phyloP scores from a whole-genome alignment of 208 protist species.

The Leishmania tropica region DNA sequence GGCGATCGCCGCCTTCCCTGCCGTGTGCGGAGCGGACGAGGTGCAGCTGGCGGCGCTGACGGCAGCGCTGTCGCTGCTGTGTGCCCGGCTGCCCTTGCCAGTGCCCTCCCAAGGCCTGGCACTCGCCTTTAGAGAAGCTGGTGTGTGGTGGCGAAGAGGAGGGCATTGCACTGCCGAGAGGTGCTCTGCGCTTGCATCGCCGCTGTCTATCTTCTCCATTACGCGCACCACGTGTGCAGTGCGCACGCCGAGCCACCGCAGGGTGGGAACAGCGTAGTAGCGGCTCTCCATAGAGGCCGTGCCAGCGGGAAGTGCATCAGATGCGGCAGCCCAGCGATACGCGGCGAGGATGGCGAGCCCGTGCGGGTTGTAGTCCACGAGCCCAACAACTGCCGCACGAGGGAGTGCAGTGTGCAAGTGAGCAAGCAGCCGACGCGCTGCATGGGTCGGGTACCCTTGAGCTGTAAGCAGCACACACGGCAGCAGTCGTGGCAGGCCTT shows the following conservation, averaged over 20 bases:
- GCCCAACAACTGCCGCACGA: slow-evolving; percentile 60
- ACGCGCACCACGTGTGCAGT: slow-evolving; percentile 11
- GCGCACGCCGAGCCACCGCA: slow-evolving; percentile 65
- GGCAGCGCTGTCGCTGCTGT: not conserved
- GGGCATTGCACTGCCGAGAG: not conserved
- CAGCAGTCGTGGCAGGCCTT: slow-evolving; percentile 46
- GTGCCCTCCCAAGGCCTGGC: not conserved
- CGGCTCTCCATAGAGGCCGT: slow-evolving; percentile 21
- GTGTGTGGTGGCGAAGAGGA: not conserved
- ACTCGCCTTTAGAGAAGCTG: not conserved
- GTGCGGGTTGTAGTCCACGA: slow-evolving; percentile 86
- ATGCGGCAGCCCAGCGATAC: slow-evolving; percentile 53
- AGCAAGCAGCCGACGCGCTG: slow-evolving; percentile 64
- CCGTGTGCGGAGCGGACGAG: not conserved
- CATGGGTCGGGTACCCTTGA: slow-evolving; percentile 76
- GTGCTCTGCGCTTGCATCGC: not conserved
- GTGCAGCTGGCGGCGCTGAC: not conserved
- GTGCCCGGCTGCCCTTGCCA: not conserved
- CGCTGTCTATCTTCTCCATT: not conserved
- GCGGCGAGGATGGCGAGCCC: slow-evolving; percentile 77
- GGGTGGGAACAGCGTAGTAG: slow-evolving; percentile 27
- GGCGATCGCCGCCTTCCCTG: not conserved
- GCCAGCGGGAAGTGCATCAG: not conserved
- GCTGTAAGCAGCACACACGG: slow-evolving; percentile 82
- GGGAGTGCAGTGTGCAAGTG: slow-evolving; percentile 56